Percentiles rank a stretch among this genome's conserved stretches.
Conservation (phyloP, 1,139 yeast genomes). For the Yamadazyma spencermartinsiae region DNA sequence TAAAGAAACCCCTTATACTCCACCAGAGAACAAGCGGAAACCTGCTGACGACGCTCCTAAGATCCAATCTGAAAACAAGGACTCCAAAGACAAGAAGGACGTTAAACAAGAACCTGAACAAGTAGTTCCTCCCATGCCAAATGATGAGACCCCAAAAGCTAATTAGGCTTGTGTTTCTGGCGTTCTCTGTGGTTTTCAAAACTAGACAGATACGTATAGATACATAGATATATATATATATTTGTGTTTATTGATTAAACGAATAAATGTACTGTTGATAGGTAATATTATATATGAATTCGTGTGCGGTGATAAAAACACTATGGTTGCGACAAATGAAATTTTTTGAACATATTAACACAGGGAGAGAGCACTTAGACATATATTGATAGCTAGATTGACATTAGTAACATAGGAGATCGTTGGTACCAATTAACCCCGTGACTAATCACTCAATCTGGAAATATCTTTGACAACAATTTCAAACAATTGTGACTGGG, state of each 20-base stretch:
- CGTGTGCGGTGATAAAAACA: background rate
- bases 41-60: slow-evolving; percentile 7
- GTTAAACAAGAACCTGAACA: slow-evolving; percentile 13
- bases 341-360: no score
- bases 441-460: no score
- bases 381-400: no score
- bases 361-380: no score
- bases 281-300: background rate
- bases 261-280: background rate
- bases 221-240: background rate
- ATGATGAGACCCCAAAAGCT: slow-evolving; percentile 17
- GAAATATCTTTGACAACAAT: no score
- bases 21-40: slow-evolving; percentile 15
- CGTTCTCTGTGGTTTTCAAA: no score
- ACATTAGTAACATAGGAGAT: no score
- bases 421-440: no score
- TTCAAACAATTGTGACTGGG: no score
- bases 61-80: slow-evolving; percentile 1
- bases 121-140: slow-evolving; percentile 27
- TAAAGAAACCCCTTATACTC: slow-evolving; percentile 24
- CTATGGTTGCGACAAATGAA: background rate
- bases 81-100: slow-evolving; percentile 5
- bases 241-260: background rate
- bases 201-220: no score
- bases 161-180: background rate